Evolutionary conservation across 2,329 filamentous ascomycete species (phyloP).

Genomic region (Epichloe sp.): DNA sequence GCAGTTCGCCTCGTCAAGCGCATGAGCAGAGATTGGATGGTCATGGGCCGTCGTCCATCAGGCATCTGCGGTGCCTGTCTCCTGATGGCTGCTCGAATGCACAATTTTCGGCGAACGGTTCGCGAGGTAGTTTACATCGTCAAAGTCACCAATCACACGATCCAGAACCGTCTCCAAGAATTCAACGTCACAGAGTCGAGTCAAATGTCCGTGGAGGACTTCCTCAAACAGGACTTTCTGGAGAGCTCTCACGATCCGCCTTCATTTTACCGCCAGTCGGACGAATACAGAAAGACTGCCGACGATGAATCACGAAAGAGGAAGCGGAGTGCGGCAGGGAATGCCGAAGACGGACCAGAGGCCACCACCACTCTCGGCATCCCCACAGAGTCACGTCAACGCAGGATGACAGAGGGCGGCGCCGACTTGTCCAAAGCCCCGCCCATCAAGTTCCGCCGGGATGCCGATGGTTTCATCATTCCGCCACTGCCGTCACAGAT

Average conservation of each 20-base stretch:
- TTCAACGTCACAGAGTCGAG: constrained; percentile 81
- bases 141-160: constrained; percentile 88
- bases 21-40: constrained; percentile 97
- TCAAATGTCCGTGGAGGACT: constrained; percentile 76
- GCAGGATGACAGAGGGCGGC: constrained; percentile 15
- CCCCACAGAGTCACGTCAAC: neutral
- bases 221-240: constrained; percentile 57
- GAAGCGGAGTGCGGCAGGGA: constrained; percentile 22
- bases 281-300: constrained; percentile 43
- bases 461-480: constrained; percentile 57
- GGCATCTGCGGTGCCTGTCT: constrained; percentile 90
- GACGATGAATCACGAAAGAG: constrained; percentile 35
- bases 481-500: constrained; percentile 35
- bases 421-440: constrained; percentile 22
- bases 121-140: constrained; percentile 96
- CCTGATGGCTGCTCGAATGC: constrained; percentile 91
- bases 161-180: constrained; percentile 81
- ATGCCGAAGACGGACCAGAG: constrained; percentile 9
- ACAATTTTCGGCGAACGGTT: constrained; percentile 88
- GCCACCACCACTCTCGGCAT: constrained; percentile 2
- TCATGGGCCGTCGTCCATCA: constrained; percentile 81
- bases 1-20: constrained; percentile 77
- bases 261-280: constrained; percentile 56
- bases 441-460: constrained; percentile 31
- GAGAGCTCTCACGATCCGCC: constrained; percentile 72